Evolutionary conservation across 192 early-diverging fungal species (phyloP), one percentile per base, ranked within the genome.

Genomic region (Backusella luteola): DNA sequence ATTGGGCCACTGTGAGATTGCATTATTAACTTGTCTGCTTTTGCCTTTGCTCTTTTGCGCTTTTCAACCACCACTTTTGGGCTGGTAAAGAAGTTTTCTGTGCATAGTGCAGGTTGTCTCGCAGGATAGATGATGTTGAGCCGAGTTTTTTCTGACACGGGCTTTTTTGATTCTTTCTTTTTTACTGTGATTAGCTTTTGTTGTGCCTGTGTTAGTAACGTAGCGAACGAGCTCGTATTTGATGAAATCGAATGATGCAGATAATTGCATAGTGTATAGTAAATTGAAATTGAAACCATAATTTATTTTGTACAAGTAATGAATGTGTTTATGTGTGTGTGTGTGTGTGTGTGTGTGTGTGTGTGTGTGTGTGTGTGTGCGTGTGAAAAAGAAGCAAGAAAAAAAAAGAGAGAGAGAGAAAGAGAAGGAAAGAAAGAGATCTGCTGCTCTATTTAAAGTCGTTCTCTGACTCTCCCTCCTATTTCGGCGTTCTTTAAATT

Each of bases 1-100:
- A 94, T 76, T 9, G 89, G 91, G 6, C 39, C 49, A 0, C 26
- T 11, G 26, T 32, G 34, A 49, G 44, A 70, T 68, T 76, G 52
- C 7, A 38, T 21, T 21, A 71, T 36, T 38, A 34, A 42, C 8
- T 67, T 59, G 59, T 42, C 5, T 63, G 23, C 8, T 29, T 29
- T 63, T 21, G 53, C 19, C n/a, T 9, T 23, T 26, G 21, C 56
- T 63, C 11, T 11, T 52, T 23, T 19, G 5, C 15, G 19, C 8
- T 39, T 71, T 29, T 23, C 11, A 44, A 41, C 17, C 15, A 32
- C 23, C 7, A 26, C 7, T 71, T 29, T 14, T 19, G 41, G 21
- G 14, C 12, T 32, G 26, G 39, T 46, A 71, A 49, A 49, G 39
- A 71, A 49, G 15, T 6, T 32, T 34, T 44, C 70, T 23, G 70